Base-by-base conservation (phyloP, 768 basidiomycete genomes). In the Macrolepiota albuminosa region DNA sequence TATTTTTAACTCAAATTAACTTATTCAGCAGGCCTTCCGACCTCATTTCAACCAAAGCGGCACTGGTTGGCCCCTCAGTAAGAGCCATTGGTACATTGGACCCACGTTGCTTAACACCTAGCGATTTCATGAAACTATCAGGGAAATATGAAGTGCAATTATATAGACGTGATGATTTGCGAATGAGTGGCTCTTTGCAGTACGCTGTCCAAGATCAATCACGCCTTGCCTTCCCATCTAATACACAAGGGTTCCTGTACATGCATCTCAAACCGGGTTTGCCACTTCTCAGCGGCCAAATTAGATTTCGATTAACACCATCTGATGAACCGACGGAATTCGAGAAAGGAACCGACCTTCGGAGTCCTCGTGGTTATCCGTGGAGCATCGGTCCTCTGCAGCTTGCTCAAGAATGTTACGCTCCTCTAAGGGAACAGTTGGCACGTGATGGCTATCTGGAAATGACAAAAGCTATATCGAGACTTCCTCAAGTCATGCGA, bases 251-350 rank as follows among this genome's bases (percentile, higher is more conserved):
- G 1, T 53, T 53, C 6, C 24, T 39, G 0, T 53, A 39, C 18
- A 26, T 53, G 52, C 16, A 16, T 18, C 8, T 52, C 13, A 52
- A 37, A 21, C 51, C 24, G 13, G 36, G 51, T 14, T 24, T 52
- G 26, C 52, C 37, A 29, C 24, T 14, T 26, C 37, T 53, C 18
- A 26, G 24, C 26, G 24, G 52, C 14, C 52, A 53, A 1, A 39
- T 39, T 18, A 37, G 52, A 39, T 53, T 29, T 36, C 52, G 37
- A 4, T 9, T 39, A 10, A 53, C 36, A 18, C 8, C 52, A 39
- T 53, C 52, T 11, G 26, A 26, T 26, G 52, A 53, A 9, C 52
- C 52, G 16, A 14, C 37, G 6, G 37, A 53, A 53, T 53, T 51
- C 18, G 37, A 53, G 7, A 53, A 39, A 16, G 21, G 52, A 16